Evolutionary conservation across 345 rosid genomes (phyloP).

Genomic region (Arabis hirsuta): DNA sequence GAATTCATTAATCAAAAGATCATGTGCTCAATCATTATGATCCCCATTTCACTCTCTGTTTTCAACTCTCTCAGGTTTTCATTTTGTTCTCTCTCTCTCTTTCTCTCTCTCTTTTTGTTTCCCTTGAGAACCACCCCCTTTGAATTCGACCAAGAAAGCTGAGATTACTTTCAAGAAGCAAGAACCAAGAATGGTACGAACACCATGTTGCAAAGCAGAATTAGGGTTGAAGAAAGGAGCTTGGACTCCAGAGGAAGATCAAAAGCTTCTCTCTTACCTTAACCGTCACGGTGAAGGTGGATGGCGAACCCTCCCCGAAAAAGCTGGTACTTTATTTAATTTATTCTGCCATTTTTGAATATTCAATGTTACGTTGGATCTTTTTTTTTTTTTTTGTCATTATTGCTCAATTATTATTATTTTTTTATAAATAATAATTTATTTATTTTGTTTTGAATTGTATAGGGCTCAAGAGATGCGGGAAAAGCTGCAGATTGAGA

Average conservation of each 20-base stretch:
- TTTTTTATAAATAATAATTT: background rate
- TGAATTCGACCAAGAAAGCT: constrained; percentile 4
- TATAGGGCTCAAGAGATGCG: constrained; percentile 55
- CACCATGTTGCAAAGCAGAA: constrained; percentile 41
- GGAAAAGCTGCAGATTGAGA: constrained; percentile 60
- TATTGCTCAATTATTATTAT: background rate
- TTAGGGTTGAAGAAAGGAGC: constrained; percentile 55
- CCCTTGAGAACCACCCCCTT: constrained; percentile 17
- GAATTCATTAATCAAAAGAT: constrained; percentile 44
- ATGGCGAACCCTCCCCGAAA: constrained; percentile 57
- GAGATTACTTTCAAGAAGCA: constrained; percentile 4
- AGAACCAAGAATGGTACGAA: constrained; percentile 49
- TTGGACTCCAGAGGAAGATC: constrained; percentile 60
- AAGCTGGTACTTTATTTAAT: constrained; percentile 48
- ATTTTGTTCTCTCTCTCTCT: background rate
- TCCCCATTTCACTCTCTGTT: constrained; percentile 32
- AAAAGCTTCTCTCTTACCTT: constrained; percentile 49
- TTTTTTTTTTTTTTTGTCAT: background rate
- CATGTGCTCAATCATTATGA: constrained; percentile 45
- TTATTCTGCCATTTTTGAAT: constrained; percentile 23
- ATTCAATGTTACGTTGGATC: constrained; percentile 15
- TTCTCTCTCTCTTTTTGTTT: background rate
- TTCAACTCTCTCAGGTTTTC: constrained; percentile 31
- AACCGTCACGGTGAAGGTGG: constrained; percentile 55
- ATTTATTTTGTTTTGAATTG: background rate